These are phyloP conservation scores for Astragalus glycyphyllos DNA, from an alignment of 306 rosid genomes.

Conservation along the genomic window DNA sequence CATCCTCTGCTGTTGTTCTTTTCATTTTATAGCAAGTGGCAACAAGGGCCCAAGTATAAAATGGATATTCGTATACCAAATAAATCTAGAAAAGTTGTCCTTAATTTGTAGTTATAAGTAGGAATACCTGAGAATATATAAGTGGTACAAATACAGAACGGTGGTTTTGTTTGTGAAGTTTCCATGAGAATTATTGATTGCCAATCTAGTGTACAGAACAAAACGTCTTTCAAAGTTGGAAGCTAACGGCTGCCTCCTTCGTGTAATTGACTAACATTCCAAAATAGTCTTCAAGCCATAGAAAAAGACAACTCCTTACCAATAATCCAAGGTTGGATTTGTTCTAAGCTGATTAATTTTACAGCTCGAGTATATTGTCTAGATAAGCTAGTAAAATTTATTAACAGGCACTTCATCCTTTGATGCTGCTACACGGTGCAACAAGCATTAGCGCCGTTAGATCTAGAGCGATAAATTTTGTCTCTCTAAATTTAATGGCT, in stretches of 20 bases:
- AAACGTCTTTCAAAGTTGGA: slow-evolving; percentile 44
- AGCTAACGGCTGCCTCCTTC: slow-evolving; percentile 35
- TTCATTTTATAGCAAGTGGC: slow-evolving; percentile 30
- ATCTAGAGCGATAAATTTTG: too few relatives aligned
- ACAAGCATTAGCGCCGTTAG: too few relatives aligned
- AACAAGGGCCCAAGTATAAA: slow-evolving; percentile 10
- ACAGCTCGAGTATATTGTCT: too few relatives aligned
- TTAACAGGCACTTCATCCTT: too few relatives aligned
- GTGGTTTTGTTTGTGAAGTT: neutral
- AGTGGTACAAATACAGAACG: slow-evolving; percentile 5
- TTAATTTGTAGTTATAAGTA: neutral
- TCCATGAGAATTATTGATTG: slow-evolving; percentile 37
- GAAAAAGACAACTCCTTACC: slow-evolving; percentile 30
- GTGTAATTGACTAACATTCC: slow-evolving; percentile 6
- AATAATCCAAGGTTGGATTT: neutral
- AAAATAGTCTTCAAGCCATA: neutral
- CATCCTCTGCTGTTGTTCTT: neutral
- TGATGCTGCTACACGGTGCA: too few relatives aligned
- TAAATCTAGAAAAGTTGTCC: slow-evolving; percentile 1
- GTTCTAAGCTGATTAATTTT: too few relatives aligned
- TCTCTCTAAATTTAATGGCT: too few relatives aligned
- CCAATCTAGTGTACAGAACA: slow-evolving; percentile 33
- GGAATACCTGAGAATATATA: slow-evolving; percentile 15
- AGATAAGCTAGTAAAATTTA: too few relatives aligned
- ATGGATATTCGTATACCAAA: neutral